phyloP scores from a whole-genome alignment of 441 rosid genomes.

The Capsella rubella region DNA sequence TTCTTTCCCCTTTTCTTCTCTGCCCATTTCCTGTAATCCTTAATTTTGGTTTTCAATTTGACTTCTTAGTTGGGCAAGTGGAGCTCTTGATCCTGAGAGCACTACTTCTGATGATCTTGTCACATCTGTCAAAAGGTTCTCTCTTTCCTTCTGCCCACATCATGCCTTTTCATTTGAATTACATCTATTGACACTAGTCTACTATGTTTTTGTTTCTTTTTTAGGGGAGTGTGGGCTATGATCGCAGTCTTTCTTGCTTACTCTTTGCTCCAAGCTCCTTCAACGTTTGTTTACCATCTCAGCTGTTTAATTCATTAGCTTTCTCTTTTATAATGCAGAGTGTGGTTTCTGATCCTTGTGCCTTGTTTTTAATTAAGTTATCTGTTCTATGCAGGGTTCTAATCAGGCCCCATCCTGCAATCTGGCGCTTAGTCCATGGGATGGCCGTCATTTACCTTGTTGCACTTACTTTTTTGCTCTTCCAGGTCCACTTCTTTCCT shows the following conservation, averaged over 20 bases:
- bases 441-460: conserved; percentile 96
- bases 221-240: conserved; percentile 99
- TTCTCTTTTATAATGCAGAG: neutral
- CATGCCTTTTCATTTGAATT: neutral
- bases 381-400: conserved; percentile 65
- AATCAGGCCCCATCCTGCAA: conserved; percentile 98
- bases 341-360: conserved; percentile 26
- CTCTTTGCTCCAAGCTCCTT: conserved; percentile 98
- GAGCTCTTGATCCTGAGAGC: conserved; percentile 89
- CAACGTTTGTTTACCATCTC: conserved; percentile 58
- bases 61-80: conserved; percentile 88
- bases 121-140: conserved; percentile 92
- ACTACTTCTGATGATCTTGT: conserved; percentile 70
- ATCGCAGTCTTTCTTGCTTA: conserved; percentile 98
- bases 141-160: conserved; percentile 29
- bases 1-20: conserved; percentile 5
- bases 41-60: conserved; percentile 8
- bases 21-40: neutral
- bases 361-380: conserved; percentile 31
- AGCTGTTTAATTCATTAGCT: conserved; percentile 42
- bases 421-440: conserved; percentile 99
- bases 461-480: conserved; percentile 93
- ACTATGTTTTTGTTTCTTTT: conserved; percentile 36
- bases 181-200: conserved; percentile 32
- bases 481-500: conserved; percentile 71